A percentile compares a stretch with the other conserved stretches of the same genome.
Conservation (phyloP, 192 early-diverging fungal species). For the Coemansia sp. region DNA sequence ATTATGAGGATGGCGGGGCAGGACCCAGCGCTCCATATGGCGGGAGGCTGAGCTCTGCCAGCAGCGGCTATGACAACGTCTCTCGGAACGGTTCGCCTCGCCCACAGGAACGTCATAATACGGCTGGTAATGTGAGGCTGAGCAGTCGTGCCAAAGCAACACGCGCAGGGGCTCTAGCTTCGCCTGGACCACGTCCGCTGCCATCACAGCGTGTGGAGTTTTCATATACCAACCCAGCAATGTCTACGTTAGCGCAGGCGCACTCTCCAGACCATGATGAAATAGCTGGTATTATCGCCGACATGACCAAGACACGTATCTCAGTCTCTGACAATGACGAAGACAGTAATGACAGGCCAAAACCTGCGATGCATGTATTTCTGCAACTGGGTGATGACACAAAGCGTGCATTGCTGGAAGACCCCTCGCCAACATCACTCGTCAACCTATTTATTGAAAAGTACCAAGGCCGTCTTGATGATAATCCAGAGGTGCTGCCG, state of each 20-base stretch:
- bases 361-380: constrained; percentile 40
- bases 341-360: constrained; percentile 6
- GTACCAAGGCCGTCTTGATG: constrained; percentile 61
- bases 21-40: constrained; percentile 10
- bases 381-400: constrained; percentile 65
- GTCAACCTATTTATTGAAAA: constrained; percentile 74
- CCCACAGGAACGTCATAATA: neutral
- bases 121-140: constrained; percentile 12
- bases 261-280: constrained; percentile 42
- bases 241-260: constrained; percentile 15
- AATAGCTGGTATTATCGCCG: constrained; percentile 49
- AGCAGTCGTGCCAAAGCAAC: constrained; percentile 10
- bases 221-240: constrained; percentile 26
- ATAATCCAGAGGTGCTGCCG: constrained; percentile 61
- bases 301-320: constrained; percentile 45
- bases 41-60: constrained; percentile 9
- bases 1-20: constrained; percentile 19
- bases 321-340: constrained; percentile 7
- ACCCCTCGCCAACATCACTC: constrained; percentile 59
- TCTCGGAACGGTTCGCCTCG: constrained; percentile 5
- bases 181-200: constrained; percentile 15
- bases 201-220: constrained; percentile 45
- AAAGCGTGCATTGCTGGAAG: constrained; percentile 57
- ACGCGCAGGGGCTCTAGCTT: constrained; percentile 3
- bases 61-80: constrained; percentile 8